A percentile compares a stretch with the other conserved stretches of the same genome.
Conservation (phyloP, 2,329 filamentous ascomycete genomes). For the Orbilia blumenaviensis region DNA sequence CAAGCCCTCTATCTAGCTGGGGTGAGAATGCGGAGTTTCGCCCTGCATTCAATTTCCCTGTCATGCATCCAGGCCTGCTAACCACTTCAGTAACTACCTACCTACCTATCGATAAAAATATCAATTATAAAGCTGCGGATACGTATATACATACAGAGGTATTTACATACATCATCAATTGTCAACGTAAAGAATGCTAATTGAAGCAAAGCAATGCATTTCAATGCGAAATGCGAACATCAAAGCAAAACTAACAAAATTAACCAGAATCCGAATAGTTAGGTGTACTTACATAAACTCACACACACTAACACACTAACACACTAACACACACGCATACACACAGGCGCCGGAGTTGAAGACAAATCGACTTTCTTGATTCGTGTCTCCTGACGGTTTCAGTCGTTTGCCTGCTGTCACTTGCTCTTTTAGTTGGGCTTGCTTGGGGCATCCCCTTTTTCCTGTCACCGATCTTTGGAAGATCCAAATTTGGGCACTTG, state of each 20-base stretch:
- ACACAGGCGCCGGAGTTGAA: not conserved
- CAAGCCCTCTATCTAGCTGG: not conserved
- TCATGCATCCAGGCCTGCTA: no score
- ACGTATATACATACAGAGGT: no score
- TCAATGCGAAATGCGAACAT: no score
- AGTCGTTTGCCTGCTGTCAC: not conserved
- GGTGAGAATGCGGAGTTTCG: not conserved
- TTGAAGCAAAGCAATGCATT: not conserved
- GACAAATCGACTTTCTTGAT: conserved; percentile 17
- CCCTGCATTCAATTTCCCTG: not conserved
- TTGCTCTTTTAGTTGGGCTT: conserved; percentile 21
- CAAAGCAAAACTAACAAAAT: no score
- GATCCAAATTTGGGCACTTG: conserved; percentile 44
- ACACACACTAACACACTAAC: not conserved
- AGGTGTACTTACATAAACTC: no score
- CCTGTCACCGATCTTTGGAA: conserved; percentile 27
- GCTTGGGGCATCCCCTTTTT: conserved; percentile 12
- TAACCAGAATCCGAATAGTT: conserved; percentile 3
- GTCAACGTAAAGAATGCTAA: conserved; percentile 1
- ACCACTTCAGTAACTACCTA: no score
- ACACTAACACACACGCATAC: not conserved
- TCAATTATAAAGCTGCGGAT: conserved; percentile 2
- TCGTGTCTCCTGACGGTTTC: conserved; percentile 20
- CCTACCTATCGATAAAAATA: conserved; percentile 1
- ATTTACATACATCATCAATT: no score